Evolutionary conservation across 352 stramenopile species (phyloP).

Genomic region (Phytophthora constricta): DNA sequence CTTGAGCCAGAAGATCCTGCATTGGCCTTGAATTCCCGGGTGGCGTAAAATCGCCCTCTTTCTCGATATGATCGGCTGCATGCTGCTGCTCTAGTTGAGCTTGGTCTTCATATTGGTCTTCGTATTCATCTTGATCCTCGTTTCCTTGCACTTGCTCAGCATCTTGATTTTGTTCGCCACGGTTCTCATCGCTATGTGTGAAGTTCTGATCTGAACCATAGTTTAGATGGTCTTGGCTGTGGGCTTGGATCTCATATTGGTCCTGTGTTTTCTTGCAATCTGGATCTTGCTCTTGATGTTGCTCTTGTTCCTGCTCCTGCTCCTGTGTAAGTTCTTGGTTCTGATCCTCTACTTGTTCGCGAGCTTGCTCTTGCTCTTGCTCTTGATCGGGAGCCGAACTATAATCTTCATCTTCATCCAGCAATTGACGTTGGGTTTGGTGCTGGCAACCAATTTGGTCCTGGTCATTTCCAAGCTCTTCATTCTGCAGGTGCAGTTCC

Average conservation of each 20-base stretch:
- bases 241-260: background rate
- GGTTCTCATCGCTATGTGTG: background rate
- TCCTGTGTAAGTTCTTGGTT: background rate
- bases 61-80: background rate
- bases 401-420: slow-evolving; percentile 3
- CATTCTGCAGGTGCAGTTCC: background rate
- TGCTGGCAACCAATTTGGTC: no score
- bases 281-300: background rate
- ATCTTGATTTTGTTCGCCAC: slow-evolving; percentile 2
- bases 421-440: no score
- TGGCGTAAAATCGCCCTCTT: background rate
- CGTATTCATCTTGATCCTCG: slow-evolving; percentile 24
- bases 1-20: slow-evolving; percentile 19
- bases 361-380: background rate
- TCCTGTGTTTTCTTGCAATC: slow-evolving; percentile 12
- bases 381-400: slow-evolving; percentile 1
- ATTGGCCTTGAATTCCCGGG: background rate
- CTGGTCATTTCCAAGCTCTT: background rate
- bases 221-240: background rate
- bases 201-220: background rate
- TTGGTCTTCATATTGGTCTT: slow-evolving; percentile 4
- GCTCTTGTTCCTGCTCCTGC: background rate
- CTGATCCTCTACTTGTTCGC: no score
- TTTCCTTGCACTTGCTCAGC: slow-evolving; percentile 1
- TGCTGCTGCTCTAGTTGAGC: slow-evolving; percentile 1